These are phyloP conservation scores for Penicillium oxalicum DNA, from an alignment of 2,329 filamentous ascomycete genomes.

Conservation along the genomic window DNA sequence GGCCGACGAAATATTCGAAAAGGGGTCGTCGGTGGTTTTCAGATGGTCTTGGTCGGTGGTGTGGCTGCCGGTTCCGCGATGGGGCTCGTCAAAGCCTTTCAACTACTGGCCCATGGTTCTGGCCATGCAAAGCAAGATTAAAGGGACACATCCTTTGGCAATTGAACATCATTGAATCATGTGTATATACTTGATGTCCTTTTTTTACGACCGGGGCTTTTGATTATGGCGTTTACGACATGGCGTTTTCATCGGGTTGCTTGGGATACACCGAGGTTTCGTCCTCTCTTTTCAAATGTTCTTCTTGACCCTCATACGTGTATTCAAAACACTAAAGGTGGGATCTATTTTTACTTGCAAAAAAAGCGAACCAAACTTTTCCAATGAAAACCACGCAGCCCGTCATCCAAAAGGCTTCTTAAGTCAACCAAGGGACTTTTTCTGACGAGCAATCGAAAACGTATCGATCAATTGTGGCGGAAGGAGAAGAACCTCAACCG, in stretches of 20 bases:
- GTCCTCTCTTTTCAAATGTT: background rate
- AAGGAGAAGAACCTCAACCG: too few species aligned
- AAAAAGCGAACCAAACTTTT: background rate
- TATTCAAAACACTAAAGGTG: background rate
- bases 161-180: background rate
- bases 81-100: slow-evolving; percentile 37
- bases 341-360: background rate
- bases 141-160: background rate
- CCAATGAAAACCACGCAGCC: background rate
- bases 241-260: slow-evolving; percentile 1
- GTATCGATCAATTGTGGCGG: too few species aligned
- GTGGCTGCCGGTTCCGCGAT: slow-evolving; percentile 37
- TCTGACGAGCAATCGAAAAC: too few species aligned
- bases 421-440: too few species aligned
- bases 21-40: slow-evolving; percentile 31
- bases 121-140: slow-evolving; percentile 9
- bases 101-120: slow-evolving; percentile 23
- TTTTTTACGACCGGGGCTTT: background rate
- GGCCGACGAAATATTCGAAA: slow-evolving; percentile 29
- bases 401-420: background rate
- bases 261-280: background rate
- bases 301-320: background rate
- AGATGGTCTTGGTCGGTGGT: slow-evolving; percentile 39
- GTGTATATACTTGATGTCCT: background rate
- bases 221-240: slow-evolving; percentile 8